Evolutionary conservation across 306 rosid species (phyloP), one percentile per base, ranked within the genome.

Genomic region (Lotus japonicus): DNA sequence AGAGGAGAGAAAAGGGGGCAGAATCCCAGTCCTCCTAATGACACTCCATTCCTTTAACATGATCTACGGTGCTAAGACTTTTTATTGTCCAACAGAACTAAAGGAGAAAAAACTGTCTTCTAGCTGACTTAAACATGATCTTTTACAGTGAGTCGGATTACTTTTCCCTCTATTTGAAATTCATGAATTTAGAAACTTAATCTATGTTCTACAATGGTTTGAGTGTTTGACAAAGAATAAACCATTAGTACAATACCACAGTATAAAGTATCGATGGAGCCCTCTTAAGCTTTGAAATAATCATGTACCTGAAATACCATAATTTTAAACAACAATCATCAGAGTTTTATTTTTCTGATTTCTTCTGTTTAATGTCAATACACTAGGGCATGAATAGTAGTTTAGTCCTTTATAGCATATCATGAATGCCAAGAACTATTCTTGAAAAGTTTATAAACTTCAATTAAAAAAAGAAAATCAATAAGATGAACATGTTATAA

Each of bases 231-330:
- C 17, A 28, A 28, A 60, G 65, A 39, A 62, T 49, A 44, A 8
- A 62, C 19, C 28, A 77, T 59, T 7, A 26, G 71, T 63, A 73
- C 77, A 75, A 71, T 92, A 88, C 98, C 97, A 90, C 83, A 48
- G 98, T 90, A 80, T 88, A 92, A 63, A 92, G 91, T 61, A 90
- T 77, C 58, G 95, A 86, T 0, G 97, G 92, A 58, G 88, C 84
- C 70, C 84, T 79, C 74, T 77, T 45, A 79, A 75, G 89, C 85
- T 71, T 88, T 44, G 98, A 90, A 72, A 90, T 68, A 77, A 86
- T 66, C 98, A 92, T 90, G 85, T 77, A 90, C 94, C 95, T 92
- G 90, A 76, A 76, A 86, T 56, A 35, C 63, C 84, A 72, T 31
- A 31, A 31, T 31, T 31, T 5, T 31, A 31, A 31, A 31, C 36